Conservation (phyloP, 2,329 filamentous ascomycete genomes). For the Aspergillus luchuensis region DNA sequence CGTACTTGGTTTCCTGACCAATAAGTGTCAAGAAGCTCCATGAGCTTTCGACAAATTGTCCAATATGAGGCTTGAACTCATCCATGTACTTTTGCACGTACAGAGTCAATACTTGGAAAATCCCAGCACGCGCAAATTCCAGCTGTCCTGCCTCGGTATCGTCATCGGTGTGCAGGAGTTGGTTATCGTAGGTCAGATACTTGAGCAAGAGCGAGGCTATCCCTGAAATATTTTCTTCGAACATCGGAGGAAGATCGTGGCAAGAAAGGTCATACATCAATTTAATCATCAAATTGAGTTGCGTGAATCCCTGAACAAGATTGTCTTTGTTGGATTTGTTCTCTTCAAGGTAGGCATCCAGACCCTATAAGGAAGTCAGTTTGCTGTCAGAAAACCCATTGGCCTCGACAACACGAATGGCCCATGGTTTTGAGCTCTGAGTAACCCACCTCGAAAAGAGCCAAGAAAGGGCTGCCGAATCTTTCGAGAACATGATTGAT, state of each 20-base stretch:
- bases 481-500: conserved; percentile 91
- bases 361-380: conserved; percentile 38
- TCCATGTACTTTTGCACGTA: conserved; percentile 96
- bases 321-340: conserved; percentile 74
- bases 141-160: conserved; percentile 83
- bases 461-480: conserved; percentile 82
- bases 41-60: conserved; percentile 82
- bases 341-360: conserved; percentile 64
- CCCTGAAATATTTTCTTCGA: conserved; percentile 80
- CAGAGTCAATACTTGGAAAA: conserved; percentile 85
- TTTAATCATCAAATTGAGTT: conserved; percentile 85
- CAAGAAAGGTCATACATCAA: conserved; percentile 96
- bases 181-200: conserved; percentile 87
- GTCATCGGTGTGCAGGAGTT: conserved; percentile 78
- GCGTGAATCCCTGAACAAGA: conserved; percentile 77
- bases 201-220: conserved; percentile 84
- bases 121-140: conserved; percentile 88
- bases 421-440: neutral
- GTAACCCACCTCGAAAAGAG: conserved; percentile 68
- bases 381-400: neutral
- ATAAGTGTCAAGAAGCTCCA: conserved; percentile 90
- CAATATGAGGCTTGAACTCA: conserved; percentile 78
- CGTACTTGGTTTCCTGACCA: conserved; percentile 87
- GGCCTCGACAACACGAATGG: neutral
- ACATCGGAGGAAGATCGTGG: conserved; percentile 91